Evolutionary conservation across 1,284 basidiomycete genomes (phyloP).

Genomic region (Schizophyllum amplum): DNA sequence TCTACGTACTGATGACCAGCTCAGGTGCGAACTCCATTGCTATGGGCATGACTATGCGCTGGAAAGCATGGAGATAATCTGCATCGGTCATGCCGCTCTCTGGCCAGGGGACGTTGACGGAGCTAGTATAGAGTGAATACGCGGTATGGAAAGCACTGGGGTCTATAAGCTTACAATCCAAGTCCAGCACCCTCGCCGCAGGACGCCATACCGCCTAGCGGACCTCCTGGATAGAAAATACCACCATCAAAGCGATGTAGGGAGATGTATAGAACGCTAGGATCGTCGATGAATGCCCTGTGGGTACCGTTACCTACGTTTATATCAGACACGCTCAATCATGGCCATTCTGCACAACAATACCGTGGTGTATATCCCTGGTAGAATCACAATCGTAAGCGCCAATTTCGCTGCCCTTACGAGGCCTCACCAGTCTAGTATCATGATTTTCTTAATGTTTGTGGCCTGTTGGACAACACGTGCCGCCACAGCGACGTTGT

Average conservation of each 20-base stretch:
- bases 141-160: neutral
- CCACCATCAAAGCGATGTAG: constrained; percentile 92
- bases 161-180: constrained; percentile 59
- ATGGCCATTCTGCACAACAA: too few relatives aligned
- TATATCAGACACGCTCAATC: too few relatives aligned
- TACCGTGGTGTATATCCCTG: constrained; percentile 98
- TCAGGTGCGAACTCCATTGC: constrained; percentile 95
- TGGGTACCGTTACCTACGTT: constrained; percentile 98
- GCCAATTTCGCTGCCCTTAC: constrained; percentile 10
- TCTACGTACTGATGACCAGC: constrained; percentile 82
- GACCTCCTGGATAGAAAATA: constrained; percentile 87
- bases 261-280: constrained; percentile 91
- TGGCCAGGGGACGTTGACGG: constrained; percentile 97
- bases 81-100: constrained; percentile 84
- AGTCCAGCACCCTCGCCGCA: constrained; percentile 79
- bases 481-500: constrained; percentile 93
- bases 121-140: constrained; percentile 37
- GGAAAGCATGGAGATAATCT: constrained; percentile 96
- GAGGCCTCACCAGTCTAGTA: constrained; percentile 86
- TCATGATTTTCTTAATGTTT: constrained; percentile 73
- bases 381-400: neutral
- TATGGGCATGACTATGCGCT: constrained; percentile 94
- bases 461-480: constrained; percentile 70
- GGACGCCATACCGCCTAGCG: constrained; percentile 81
- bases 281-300: constrained; percentile 88